Evolutionary conservation across 441 rosid genomes (phyloP).

Genomic region (Croton laevigatus): DNA sequence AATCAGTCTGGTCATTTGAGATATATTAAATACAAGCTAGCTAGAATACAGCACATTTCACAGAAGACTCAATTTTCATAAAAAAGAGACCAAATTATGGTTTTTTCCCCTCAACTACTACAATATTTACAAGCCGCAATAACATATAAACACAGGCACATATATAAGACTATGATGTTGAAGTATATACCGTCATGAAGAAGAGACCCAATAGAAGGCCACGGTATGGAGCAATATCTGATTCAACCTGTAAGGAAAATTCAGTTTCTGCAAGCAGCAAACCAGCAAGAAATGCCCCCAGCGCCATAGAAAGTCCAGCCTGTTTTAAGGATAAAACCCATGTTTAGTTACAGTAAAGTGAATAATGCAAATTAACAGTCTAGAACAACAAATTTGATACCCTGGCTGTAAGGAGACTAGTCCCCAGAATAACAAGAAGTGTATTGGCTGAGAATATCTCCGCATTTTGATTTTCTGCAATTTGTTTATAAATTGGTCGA

Average conservation of each 20-base stretch:
- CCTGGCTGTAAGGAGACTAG: conserved; percentile 99
- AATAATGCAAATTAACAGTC: conserved; percentile 8
- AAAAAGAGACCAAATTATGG: neutral
- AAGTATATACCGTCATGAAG: conserved; percentile 88
- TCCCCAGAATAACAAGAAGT: conserved; percentile 93
- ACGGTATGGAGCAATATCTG: conserved; percentile 99
- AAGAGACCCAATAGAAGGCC: conserved; percentile 97
- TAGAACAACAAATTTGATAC: conserved; percentile 43
- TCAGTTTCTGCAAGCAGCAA: conserved; percentile 99
- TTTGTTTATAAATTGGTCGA: conserved; percentile 95
- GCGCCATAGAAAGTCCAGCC: conserved; percentile 99
- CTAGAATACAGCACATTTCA: neutral
- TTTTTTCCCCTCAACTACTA: neutral
- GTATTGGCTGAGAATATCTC: conserved; percentile 99
- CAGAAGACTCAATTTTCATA: conserved; percentile 2
- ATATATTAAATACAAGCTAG: neutral
- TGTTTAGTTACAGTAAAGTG: conserved; percentile 19
- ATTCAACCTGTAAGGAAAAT: conserved; percentile 98
- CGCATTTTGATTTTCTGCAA: conserved; percentile 97
- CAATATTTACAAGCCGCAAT: neutral
- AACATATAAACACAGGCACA: neutral
- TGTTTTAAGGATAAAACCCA: conserved; percentile 32
- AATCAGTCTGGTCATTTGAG: neutral
- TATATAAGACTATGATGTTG: neutral
- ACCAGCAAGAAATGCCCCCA: conserved; percentile 99